phyloP scores from a whole-genome alignment of 805 yeast genomes.

The Kregervanrija pseudodelftensis region DNA sequence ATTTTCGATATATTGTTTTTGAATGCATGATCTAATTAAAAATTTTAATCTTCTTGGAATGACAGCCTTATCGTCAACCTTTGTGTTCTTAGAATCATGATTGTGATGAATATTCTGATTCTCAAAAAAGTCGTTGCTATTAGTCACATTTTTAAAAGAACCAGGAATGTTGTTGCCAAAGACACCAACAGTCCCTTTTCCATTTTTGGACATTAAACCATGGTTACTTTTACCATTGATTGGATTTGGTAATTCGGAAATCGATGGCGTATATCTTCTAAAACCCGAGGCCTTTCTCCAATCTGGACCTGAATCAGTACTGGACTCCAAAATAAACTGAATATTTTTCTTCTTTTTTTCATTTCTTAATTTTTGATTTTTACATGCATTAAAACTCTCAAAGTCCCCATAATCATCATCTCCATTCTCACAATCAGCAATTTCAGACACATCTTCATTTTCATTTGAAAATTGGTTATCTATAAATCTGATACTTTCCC shows the following conservation, averaged over 20 bases:
- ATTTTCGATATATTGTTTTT: constrained; percentile 40
- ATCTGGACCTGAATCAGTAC: constrained; percentile 38
- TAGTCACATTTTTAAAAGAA: constrained; percentile 5
- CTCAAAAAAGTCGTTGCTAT: constrained; percentile 1
- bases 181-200: constrained; percentile 9
- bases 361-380: not conserved
- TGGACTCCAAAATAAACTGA: constrained; percentile 31
- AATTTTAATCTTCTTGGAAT: constrained; percentile 49
- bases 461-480: constrained; percentile 29
- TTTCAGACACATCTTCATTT: constrained; percentile 3
- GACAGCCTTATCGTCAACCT: constrained; percentile 26
- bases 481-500: constrained; percentile 56
- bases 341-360: constrained; percentile 9
- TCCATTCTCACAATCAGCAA: constrained; percentile 7
- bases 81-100: not conserved
- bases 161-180: constrained; percentile 16
- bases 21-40: constrained; percentile 51
- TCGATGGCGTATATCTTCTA: constrained; percentile 37
- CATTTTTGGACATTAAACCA: not conserved
- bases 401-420: constrained; percentile 13
- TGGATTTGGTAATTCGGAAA: constrained; percentile 26
- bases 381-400: constrained; percentile 16
- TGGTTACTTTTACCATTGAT: constrained; percentile 8
- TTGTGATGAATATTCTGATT: constrained; percentile 3
- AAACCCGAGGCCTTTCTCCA: constrained; percentile 44